These are phyloP conservation scores for Ascocoryne sarcoides DNA, from an alignment of 2,329 filamentous ascomycete species.

Conservation along the genomic window DNA sequence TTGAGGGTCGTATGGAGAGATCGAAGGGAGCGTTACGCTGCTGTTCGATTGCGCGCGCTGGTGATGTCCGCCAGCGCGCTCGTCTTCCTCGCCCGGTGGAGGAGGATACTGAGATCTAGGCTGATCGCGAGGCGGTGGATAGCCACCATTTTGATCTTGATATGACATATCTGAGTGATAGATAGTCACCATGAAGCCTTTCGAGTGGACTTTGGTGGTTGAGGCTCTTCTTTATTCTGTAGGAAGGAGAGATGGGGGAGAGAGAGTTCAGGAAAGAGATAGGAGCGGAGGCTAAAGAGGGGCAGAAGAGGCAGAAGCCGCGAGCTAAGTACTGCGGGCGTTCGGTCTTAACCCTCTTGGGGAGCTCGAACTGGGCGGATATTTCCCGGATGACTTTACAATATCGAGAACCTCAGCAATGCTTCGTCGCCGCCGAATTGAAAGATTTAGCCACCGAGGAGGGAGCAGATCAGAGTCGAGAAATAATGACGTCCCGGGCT, in stretches of 20 bases:
- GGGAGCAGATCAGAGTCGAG: neutral
- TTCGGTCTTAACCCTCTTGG: neutral
- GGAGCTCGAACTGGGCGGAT: neutral
- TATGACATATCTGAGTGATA: conserved; percentile 26
- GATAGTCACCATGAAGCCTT: conserved; percentile 22
- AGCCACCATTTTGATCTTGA: conserved; percentile 24
- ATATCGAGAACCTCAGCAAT: neutral
- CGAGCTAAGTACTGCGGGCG: too few species aligned
- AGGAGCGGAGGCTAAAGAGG: neutral
- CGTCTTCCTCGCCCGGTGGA: conserved; percentile 28
- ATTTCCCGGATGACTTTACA: neutral
- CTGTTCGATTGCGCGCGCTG: conserved; percentile 19
- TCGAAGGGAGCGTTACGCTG: conserved; percentile 25
- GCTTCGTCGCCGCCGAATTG: neutral
- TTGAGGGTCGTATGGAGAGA: conserved; percentile 25
- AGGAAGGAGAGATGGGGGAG: neutral
- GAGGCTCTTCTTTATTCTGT: neutral
- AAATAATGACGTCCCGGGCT: neutral
- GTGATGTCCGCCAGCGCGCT: conserved; percentile 26
- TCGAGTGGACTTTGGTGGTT: neutral
- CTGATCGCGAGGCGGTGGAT: conserved; percentile 23
- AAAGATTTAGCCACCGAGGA: neutral
- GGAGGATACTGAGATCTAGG: conserved; percentile 22
- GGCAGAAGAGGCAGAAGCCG: too few species aligned
- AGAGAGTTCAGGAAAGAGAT: neutral